A percentile compares a stretch with the other conserved stretches of the same genome.
phyloP scores from a whole-genome alignment of 2,329 filamentous ascomycete genomes.

The Tolypocladium capitatum region DNA sequence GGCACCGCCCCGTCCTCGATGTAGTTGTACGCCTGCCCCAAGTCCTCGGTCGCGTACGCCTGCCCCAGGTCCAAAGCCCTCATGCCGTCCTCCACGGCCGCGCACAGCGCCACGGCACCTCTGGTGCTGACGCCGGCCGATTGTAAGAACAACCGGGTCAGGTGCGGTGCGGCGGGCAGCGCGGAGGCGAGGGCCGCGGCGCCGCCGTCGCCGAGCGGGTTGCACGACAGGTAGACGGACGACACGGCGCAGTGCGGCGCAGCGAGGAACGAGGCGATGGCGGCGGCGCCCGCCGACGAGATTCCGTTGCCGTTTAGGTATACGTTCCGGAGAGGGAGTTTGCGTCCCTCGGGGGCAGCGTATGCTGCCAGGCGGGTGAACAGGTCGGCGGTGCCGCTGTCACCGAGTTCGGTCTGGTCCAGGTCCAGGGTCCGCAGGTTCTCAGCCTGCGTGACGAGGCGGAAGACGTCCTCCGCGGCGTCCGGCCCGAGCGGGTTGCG shows the following conservation, averaged over 20 bases:
- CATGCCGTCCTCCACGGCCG: constrained; percentile 19
- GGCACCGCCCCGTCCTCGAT: constrained; percentile 23
- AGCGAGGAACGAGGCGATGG: constrained; percentile 19
- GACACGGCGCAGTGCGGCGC: constrained; percentile 19
- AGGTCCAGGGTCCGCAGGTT: constrained; percentile 36
- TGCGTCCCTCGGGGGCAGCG: constrained; percentile 12
- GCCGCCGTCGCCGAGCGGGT: constrained; percentile 22
- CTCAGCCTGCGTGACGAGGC: constrained; percentile 27
- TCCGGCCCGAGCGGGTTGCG: constrained; percentile 33
- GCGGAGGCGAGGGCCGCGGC: constrained; percentile 15
- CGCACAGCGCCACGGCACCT: constrained; percentile 24
- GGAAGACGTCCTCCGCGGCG: constrained; percentile 25
- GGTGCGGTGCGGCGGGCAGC: constrained; percentile 17
- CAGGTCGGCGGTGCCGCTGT: constrained; percentile 29
- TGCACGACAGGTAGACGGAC: constrained; percentile 24
- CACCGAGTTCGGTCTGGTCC: constrained; percentile 38
- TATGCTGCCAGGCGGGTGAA: constrained; percentile 24
- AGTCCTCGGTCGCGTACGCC: constrained; percentile 31
- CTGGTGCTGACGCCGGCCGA: constrained; percentile 29
- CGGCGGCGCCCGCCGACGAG: constrained; percentile 13
- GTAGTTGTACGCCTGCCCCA: constrained; percentile 32
- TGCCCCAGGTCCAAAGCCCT: constrained; percentile 30
- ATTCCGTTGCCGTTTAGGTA: constrained; percentile 25
- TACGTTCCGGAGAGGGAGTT: constrained; percentile 20
- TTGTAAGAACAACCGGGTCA: constrained; percentile 25